Conservation (phyloP, 108 stramenopile genomes). For the Skeletonema marinoi region DNA sequence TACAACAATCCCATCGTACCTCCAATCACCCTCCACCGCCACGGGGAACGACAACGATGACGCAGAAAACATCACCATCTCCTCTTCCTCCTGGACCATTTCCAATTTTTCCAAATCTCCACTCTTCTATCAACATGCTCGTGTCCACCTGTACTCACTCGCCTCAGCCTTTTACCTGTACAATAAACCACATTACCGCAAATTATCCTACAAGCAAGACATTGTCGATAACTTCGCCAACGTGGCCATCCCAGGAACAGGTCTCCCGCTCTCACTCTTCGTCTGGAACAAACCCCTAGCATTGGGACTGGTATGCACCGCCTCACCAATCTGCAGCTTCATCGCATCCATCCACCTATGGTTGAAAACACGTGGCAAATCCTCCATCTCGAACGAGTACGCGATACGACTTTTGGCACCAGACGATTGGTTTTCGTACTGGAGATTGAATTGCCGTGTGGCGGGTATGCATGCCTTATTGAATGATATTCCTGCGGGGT, state of each 20-base stretch:
- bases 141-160: slow-evolving; percentile 90
- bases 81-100: slow-evolving; percentile 9
- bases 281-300: slow-evolving; percentile 50
- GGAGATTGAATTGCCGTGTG: slow-evolving; percentile 95
- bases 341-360: slow-evolving; percentile 70
- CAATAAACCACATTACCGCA: slow-evolving; percentile 94
- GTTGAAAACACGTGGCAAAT: slow-evolving; percentile 56
- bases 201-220: slow-evolving; percentile 84
- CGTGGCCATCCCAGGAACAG: slow-evolving; percentile 98
- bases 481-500: slow-evolving; percentile 75
- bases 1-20: slow-evolving; percentile 45
- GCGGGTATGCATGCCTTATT: slow-evolving; percentile 92
- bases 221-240: slow-evolving; percentile 93
- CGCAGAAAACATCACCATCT: slow-evolving; percentile 3
- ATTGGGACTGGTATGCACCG: slow-evolving; percentile 66
- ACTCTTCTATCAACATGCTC: slow-evolving; percentile 78
- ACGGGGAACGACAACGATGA: neutral
- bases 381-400: slow-evolving; percentile 68
- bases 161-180: slow-evolving; percentile 91
- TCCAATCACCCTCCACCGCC: slow-evolving; percentile 35
- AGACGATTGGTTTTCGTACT: slow-evolving; percentile 97
- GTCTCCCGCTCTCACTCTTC: slow-evolving; percentile 82
- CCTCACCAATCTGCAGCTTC: slow-evolving; percentile 78
- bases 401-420: slow-evolving; percentile 86
- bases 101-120: slow-evolving; percentile 11